A percentile compares a stretch with the other conserved stretches of the same genome.
These are phyloP conservation scores for Asterionellopsis glacialis DNA, from an alignment of 108 stramenopile genomes.

Conservation along the genomic window DNA sequence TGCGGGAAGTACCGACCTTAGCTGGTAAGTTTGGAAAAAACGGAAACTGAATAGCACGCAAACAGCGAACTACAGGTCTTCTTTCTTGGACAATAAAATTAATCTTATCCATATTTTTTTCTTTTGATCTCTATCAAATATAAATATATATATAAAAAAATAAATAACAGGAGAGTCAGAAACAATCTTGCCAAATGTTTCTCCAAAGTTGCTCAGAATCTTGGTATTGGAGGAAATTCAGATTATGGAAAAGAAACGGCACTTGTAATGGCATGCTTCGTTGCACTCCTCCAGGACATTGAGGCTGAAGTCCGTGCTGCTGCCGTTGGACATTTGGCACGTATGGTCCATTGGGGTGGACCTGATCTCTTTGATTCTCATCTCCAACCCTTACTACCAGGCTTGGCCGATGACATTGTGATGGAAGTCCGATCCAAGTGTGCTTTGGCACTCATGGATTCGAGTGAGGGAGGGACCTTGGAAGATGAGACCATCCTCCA, in stretches of 20 bases:
- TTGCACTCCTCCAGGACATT: conserved; percentile 74
- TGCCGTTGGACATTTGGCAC: conserved; percentile 81
- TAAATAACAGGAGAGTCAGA: conserved; percentile 90
- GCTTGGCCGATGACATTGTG: conserved; percentile 57
- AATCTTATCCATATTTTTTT: too few species aligned
- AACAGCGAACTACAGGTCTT: too few species aligned
- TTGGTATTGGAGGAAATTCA: conserved; percentile 46
- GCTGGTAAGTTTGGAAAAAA: conserved; percentile 60
- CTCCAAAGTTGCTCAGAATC: conserved; percentile 61
- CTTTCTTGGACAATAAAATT: too few species aligned
- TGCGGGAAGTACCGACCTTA: conserved; percentile 71
- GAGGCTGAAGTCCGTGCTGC: conserved; percentile 95
- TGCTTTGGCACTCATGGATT: conserved; percentile 78
- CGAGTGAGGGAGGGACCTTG: conserved; percentile 59
- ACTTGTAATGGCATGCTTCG: conserved; percentile 66
- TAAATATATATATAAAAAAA: too few species aligned
- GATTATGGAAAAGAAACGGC: conserved; percentile 8
- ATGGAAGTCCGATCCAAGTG: conserved; percentile 57
- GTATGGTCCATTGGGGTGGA: conserved; percentile 80
- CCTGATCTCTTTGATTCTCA: conserved; percentile 62
- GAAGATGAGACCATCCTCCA: conserved; percentile 75
- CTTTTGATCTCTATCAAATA: too few species aligned
- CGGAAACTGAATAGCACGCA: too few species aligned
- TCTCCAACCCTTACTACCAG: conserved; percentile 62
- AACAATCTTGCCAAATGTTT: conserved; percentile 86